A percentile compares a stretch with the other conserved stretches of the same genome.
These are phyloP conservation scores for Neurospora sp. DNA, from an alignment of 495 filamentous ascomycete species.

Conservation along the genomic window DNA sequence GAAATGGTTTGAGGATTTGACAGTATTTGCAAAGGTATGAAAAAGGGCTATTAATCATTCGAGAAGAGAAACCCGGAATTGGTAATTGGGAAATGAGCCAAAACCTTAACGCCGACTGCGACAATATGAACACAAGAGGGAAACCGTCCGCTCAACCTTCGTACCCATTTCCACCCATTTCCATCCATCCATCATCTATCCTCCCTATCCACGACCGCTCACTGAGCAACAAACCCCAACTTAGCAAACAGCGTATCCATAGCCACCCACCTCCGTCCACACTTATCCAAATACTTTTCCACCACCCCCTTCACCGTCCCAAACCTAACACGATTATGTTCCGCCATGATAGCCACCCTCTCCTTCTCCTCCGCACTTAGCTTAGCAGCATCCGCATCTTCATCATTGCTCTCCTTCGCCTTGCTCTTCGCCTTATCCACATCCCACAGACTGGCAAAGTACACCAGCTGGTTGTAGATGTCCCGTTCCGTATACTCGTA, in stretches of 20 bases:
- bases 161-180: neutral
- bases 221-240: constrained; percentile 35
- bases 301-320: constrained; percentile 65
- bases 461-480: constrained; percentile 90
- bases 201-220: neutral
- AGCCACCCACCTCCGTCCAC: constrained; percentile 88
- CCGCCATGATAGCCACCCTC: constrained; percentile 57
- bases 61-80: neutral
- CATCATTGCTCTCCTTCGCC: constrained; percentile 21
- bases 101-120: neutral
- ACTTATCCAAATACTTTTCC: constrained; percentile 81
- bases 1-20: neutral
- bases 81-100: neutral
- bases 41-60: neutral
- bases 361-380: constrained; percentile 33
- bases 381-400: constrained; percentile 23
- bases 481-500: constrained; percentile 83
- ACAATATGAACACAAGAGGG: neutral
- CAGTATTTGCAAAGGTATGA: neutral
- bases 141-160: neutral
- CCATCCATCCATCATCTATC: neutral
- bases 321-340: constrained; percentile 72
- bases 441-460: constrained; percentile 78
- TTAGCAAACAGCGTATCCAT: constrained; percentile 82
- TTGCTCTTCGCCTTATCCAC: constrained; percentile 66